Conservation (phyloP, 2,329 filamentous ascomycete genomes). For the Phialemonium atrogriseum region DNA sequence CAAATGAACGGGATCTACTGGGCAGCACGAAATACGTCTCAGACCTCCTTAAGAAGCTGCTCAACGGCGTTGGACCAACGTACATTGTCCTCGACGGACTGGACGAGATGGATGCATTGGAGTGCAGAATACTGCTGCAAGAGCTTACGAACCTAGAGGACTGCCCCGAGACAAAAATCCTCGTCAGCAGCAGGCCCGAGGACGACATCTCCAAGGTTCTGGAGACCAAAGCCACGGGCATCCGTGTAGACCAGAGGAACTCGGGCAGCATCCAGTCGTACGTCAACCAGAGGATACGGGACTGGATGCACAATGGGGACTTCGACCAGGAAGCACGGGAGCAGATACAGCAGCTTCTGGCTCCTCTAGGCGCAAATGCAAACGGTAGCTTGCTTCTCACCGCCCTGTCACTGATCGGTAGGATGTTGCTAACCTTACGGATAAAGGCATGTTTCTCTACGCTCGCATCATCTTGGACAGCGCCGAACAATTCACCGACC, state of each 20-base stretch:
- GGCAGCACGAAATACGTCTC: slow-evolving; percentile 13
- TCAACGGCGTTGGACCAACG: slow-evolving; percentile 10
- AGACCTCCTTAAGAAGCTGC: slow-evolving; percentile 14
- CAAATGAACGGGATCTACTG: slow-evolving; percentile 9
- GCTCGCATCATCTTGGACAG: slow-evolving; percentile 17
- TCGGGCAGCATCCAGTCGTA: slow-evolving; percentile 13
- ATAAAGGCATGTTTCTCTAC: slow-evolving; percentile 24
- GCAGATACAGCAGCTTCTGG: slow-evolving; percentile 12
- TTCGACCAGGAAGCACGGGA: slow-evolving; percentile 8
- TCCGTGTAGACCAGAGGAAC: slow-evolving; percentile 15
- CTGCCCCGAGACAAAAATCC: slow-evolving; percentile 10
- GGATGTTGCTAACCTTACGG: background rate
- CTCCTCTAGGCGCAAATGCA: slow-evolving; percentile 13
- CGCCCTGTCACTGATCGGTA: background rate
- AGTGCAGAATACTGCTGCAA: slow-evolving; percentile 9
- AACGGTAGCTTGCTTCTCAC: slow-evolving; percentile 11
- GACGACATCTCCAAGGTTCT: slow-evolving; percentile 13
- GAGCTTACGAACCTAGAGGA: slow-evolving; percentile 7
- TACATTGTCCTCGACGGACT: slow-evolving; percentile 20
- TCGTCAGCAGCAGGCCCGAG: slow-evolving; percentile 18
- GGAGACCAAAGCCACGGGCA: slow-evolving; percentile 3
- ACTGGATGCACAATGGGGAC: slow-evolving; percentile 9
- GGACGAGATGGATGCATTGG: slow-evolving; percentile 17
- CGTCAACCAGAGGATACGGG: slow-evolving; percentile 8
- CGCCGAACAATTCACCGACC: slow-evolving; percentile 8